Conservation (phyloP, 345 rosid species). For the Citrus glauca region DNA sequence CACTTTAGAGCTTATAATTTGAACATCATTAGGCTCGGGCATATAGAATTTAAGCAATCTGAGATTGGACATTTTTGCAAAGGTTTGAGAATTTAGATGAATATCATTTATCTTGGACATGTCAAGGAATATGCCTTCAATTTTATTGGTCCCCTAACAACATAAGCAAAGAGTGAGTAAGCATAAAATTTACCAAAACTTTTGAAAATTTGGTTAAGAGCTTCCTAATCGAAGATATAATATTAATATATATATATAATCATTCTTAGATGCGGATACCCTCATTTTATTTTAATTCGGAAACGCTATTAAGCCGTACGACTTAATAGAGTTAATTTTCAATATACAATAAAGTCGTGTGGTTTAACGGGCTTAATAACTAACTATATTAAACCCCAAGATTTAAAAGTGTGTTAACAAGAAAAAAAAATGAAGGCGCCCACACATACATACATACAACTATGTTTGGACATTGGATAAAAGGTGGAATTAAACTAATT, state of each 20-base stretch:
- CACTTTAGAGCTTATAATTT: neutral
- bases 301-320: rapidly evolving
- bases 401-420: too few relatives aligned
- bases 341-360: rapidly evolving
- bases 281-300: too few relatives aligned
- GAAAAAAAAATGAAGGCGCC: too few relatives aligned
- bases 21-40: neutral
- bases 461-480: too few relatives aligned
- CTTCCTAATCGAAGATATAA: too few relatives aligned
- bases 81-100: neutral
- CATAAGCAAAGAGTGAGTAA: neutral
- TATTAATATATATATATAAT: too few relatives aligned
- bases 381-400: rapidly evolving
- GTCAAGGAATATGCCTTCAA: neutral
- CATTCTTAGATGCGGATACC: rapidly evolving
- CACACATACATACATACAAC: too few relatives aligned
- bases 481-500: too few relatives aligned
- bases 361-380: too few relatives aligned
- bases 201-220: too few relatives aligned
- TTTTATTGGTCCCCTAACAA: neutral
- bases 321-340: too few relatives aligned
- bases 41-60: neutral
- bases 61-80: neutral
- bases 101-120: neutral
- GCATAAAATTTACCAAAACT: too few relatives aligned